Evolutionary conservation across 2,329 filamentous ascomycete species (phyloP).

Genomic region (Aspergillus fructus): DNA sequence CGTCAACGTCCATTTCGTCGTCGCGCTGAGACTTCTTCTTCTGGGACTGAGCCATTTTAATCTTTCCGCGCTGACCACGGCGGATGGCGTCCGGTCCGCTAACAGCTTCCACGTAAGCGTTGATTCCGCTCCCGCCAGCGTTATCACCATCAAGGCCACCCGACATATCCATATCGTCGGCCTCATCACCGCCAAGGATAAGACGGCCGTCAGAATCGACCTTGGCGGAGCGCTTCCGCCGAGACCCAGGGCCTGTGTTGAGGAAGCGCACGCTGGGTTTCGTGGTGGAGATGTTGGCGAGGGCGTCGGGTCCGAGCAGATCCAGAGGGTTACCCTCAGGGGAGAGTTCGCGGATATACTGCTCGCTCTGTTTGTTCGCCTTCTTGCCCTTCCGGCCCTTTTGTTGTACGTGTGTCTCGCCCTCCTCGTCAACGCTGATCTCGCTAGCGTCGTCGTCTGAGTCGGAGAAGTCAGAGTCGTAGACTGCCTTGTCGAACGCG

Average conservation of each 20-base stretch:
- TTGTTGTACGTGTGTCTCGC: slow-evolving; percentile 31
- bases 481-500: slow-evolving; percentile 42
- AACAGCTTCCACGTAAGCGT: slow-evolving; percentile 62
- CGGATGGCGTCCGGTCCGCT: slow-evolving; percentile 59
- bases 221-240: slow-evolving; percentile 43
- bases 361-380: slow-evolving; percentile 47
- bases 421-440: slow-evolving; percentile 41
- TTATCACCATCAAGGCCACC: slow-evolving; percentile 42
- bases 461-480: slow-evolving; percentile 92
- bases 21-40: slow-evolving; percentile 36
- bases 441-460: slow-evolving; percentile 60
- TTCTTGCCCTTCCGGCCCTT: slow-evolving; percentile 47
- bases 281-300: slow-evolving; percentile 90
- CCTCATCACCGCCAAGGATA: slow-evolving; percentile 38
- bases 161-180: slow-evolving; percentile 43
- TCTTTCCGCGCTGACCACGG: slow-evolving; percentile 58
- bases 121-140: slow-evolving; percentile 44
- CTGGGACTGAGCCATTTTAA: slow-evolving; percentile 56
- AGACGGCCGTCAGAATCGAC: slow-evolving; percentile 47
- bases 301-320: slow-evolving; percentile 80
- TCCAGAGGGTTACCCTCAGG: slow-evolving; percentile 92
- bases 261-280: slow-evolving; percentile 62
- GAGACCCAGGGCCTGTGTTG: slow-evolving; percentile 37
- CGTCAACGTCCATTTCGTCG: slow-evolving; percentile 45
- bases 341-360: slow-evolving; percentile 82